These are phyloP conservation scores for Angomonas ambiguus DNA, from an alignment of 208 protist species.

Conservation along the genomic window DNA sequence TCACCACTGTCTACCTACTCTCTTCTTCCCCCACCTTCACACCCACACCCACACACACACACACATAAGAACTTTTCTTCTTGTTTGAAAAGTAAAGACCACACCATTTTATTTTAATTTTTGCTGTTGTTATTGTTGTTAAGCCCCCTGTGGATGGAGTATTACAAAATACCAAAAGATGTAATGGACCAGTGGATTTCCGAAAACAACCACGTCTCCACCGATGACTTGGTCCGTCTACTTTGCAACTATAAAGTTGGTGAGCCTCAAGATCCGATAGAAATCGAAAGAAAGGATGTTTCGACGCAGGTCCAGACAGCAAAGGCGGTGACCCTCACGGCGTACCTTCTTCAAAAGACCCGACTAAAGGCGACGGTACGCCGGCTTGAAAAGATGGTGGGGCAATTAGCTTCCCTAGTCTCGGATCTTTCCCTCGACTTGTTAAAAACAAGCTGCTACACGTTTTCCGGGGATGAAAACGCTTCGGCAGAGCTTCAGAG, in stretches of 20 bases:
- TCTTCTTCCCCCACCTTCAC: too few species aligned
- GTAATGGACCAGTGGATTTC: constrained; percentile 3
- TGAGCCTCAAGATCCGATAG: neutral
- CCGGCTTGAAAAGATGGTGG: constrained; percentile 11
- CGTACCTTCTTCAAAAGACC: constrained; percentile 30
- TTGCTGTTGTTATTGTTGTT: too few species aligned
- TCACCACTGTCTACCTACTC: too few species aligned
- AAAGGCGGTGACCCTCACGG: constrained; percentile 23
- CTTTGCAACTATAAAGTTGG: neutral
- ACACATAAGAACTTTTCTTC: too few species aligned
- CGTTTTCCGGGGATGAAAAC: neutral
- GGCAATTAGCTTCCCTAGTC: constrained; percentile 10
- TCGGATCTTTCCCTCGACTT: constrained; percentile 17
- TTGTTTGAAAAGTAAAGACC: too few species aligned
- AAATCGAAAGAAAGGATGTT: constrained; percentile 8
- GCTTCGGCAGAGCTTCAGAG: neutral
- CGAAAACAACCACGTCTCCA: neutral
- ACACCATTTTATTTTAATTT: too few species aligned
- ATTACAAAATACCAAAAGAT: neutral
- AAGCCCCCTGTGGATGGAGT: neutral
- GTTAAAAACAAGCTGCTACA: neutral
- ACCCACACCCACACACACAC: too few species aligned
- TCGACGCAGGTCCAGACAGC: constrained; percentile 42
- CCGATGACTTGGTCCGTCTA: neutral
- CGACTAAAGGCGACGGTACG: constrained; percentile 8